Evolutionary conservation across 768 basidiomycete genomes (phyloP).

Genomic region (Dendrothele bispora): DNA sequence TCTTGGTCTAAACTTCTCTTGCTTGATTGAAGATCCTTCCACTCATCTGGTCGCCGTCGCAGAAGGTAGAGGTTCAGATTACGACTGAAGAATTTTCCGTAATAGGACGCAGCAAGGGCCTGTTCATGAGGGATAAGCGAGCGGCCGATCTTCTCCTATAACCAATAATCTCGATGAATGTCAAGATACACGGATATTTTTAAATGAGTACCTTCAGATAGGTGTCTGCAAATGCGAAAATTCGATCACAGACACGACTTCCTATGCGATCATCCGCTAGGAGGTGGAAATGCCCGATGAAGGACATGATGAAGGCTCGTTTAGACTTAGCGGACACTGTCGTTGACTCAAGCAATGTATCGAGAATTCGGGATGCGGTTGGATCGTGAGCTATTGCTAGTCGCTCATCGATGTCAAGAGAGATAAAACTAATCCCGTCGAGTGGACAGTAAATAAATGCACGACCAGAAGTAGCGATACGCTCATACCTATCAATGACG

Average conservation of each 20-base stretch:
- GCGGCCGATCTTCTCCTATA: constrained; percentile 88
- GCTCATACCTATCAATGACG: constrained; percentile 66
- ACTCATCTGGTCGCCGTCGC: constrained; percentile 78
- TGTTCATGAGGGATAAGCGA: constrained; percentile 74
- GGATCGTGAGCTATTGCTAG: constrained; percentile 52
- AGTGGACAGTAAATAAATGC: constrained; percentile 5
- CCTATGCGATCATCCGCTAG: constrained; percentile 92
- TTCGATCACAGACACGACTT: constrained; percentile 86
- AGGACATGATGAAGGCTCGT: constrained; percentile 67
- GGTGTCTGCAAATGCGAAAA: constrained; percentile 89
- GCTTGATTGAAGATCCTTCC: constrained; percentile 70
- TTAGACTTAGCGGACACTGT: constrained; percentile 65
- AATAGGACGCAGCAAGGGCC: constrained; percentile 72
- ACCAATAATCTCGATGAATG: constrained; percentile 4
- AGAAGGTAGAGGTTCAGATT: constrained; percentile 79
- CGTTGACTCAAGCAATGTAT: constrained; percentile 69
- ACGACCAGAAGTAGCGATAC: background rate
- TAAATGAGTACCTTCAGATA: constrained; percentile 92
- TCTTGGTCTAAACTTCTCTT: constrained; percentile 11
- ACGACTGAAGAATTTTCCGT: constrained; percentile 84
- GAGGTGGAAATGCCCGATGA: constrained; percentile 76
- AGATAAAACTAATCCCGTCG: constrained; percentile 52
- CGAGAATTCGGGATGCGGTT: constrained; percentile 77
- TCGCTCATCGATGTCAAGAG: constrained; percentile 58
- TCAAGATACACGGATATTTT: constrained; percentile 14